Percentiles rank a stretch among this genome's conserved stretches.
phyloP scores from a whole-genome alignment of 768 basidiomycete genomes.

The Boletus speciosus region DNA sequence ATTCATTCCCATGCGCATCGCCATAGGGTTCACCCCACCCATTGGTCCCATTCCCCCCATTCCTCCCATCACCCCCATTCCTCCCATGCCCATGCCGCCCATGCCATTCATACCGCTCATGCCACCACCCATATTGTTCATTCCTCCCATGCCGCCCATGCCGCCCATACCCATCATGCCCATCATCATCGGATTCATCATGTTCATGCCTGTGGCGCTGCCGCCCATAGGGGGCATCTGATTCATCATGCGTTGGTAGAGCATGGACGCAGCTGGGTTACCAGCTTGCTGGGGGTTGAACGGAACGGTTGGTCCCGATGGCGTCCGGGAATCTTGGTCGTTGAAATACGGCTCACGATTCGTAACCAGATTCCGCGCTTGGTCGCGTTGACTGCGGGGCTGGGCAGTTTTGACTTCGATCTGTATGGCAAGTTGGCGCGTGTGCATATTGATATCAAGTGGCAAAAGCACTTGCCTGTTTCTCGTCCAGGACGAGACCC shows the following conservation, averaged over 20 bases:
- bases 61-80: conserved; percentile 38
- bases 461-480: conserved; percentile 49
- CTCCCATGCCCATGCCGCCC: conserved; percentile 26
- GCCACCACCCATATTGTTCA: conserved; percentile 25
- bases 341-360: conserved; percentile 32
- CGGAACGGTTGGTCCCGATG: conserved; percentile 29
- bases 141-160: conserved; percentile 33
- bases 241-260: conserved; percentile 37
- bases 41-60: conserved; percentile 28
- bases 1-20: conserved; percentile 35
- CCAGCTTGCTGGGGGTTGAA: conserved; percentile 35
- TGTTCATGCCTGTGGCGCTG: conserved; percentile 43
- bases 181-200: conserved; percentile 49
- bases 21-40: conserved; percentile 29
- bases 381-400: conserved; percentile 61
- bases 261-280: conserved; percentile 33
- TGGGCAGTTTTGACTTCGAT: conserved; percentile 84
- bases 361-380: conserved; percentile 36
- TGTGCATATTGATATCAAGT: neutral
- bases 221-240: conserved; percentile 44
- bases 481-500: conserved; percentile 72
- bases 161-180: conserved; percentile 51
- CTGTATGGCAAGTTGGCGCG: conserved; percentile 33
- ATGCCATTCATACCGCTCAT: conserved; percentile 22
- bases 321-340: conserved; percentile 36